These are phyloP conservation scores for Acanthamoeba royreba DNA, from an alignment of 208 protist genomes.

Conservation along the genomic window DNA sequence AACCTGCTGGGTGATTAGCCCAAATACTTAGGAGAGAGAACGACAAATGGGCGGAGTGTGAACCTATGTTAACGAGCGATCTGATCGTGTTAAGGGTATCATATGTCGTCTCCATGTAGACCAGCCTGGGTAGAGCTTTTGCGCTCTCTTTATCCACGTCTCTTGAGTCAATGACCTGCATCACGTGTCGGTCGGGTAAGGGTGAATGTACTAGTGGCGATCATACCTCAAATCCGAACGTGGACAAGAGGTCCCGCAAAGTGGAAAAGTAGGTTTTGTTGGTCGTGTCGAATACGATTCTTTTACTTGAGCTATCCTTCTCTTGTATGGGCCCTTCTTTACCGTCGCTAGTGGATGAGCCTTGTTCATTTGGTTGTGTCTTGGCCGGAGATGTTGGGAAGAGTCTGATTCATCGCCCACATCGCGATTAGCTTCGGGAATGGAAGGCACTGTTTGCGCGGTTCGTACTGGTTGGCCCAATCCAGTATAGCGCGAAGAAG, in stretches of 20 bases:
- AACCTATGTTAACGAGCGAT: not conserved
- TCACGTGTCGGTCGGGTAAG: too few species aligned
- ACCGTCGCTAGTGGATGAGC: too few species aligned
- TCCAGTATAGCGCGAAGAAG: not conserved
- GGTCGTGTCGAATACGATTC: not conserved
- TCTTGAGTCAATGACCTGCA: not conserved
- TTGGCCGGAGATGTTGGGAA: too few species aligned
- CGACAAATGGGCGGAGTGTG: not conserved
- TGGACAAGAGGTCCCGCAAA: not conserved
- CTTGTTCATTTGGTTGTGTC: too few species aligned
- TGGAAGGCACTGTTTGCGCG: too few species aligned
- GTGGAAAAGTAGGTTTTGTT: not conserved
- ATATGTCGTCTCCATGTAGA: not conserved
- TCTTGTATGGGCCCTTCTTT: too few species aligned
- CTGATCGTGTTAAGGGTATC: not conserved
- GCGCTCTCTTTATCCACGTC: not conserved
- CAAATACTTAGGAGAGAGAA: not conserved
- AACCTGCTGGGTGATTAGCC: not conserved
- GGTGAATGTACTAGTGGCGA: not conserved
- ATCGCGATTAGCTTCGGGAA: too few species aligned
- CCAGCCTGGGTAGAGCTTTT: not conserved
- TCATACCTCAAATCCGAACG: not conserved
- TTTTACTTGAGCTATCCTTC: too few species aligned
- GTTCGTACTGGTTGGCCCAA: not conserved
- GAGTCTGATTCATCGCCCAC: too few species aligned